Conservation (phyloP, 768 basidiomycete species). For the Hypholoma fasciculare region DNA sequence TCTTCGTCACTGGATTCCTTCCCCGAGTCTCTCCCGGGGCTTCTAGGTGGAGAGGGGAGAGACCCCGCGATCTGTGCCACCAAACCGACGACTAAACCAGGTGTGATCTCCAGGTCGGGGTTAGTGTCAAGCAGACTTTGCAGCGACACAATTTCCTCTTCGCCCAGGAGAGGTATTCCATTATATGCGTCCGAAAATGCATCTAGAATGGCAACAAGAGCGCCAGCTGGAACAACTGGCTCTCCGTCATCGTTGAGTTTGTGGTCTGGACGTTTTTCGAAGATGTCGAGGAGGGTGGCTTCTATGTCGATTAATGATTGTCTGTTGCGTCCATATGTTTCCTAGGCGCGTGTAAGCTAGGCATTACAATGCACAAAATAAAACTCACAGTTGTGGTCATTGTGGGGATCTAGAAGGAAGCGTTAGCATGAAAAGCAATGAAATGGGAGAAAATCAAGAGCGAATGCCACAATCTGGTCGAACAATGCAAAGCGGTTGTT, state of each 20-base stretch:
- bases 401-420: slow-evolving; percentile 13
- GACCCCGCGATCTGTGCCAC: slow-evolving; percentile 57
- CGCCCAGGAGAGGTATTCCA: slow-evolving; percentile 62
- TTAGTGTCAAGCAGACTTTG: slow-evolving; percentile 55
- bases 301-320: slow-evolving; percentile 75
- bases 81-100: slow-evolving; percentile 61
- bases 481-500: no score
- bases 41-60: slow-evolving; percentile 39
- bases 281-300: slow-evolving; percentile 65
- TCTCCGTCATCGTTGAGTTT: slow-evolving; percentile 58
- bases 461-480: no score
- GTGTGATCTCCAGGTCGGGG: slow-evolving; percentile 68
- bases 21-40: slow-evolving; percentile 36
- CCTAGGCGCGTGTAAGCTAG: slow-evolving; percentile 11
- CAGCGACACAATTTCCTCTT: slow-evolving; percentile 63
- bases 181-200: slow-evolving; percentile 60
- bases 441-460: slow-evolving; percentile 10
- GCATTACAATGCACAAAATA: background rate
- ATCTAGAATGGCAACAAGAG: slow-evolving; percentile 69
- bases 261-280: slow-evolving; percentile 62
- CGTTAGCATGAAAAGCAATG: slow-evolving; percentile 23
- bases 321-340: slow-evolving; percentile 57
- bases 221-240: slow-evolving; percentile 67
- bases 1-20: slow-evolving; percentile 37
- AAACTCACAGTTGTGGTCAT: slow-evolving; percentile 24